Evolutionary conservation across 371 early-diverging fungal species (phyloP), one percentile per base, ranked within the genome.

Genomic region (Batkoa obscura): DNA sequence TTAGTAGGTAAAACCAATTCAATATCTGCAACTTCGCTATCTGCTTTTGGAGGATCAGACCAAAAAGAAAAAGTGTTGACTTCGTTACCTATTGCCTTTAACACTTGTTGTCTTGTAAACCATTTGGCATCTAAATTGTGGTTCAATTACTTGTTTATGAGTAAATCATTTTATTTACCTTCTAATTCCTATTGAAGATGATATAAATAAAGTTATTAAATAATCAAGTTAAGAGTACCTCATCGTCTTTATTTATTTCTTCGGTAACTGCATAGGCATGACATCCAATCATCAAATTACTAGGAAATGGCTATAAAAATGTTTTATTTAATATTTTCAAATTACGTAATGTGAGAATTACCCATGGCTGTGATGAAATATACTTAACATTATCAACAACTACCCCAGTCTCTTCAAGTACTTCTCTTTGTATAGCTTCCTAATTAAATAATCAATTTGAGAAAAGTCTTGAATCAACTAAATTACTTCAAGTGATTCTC

Each of bases 281-380:
- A 59, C 81, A 84, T 0, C 90, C 90, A 37, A 84, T 66, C 84
- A 79, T 81, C 6, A 80, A 63, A 0, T 74, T 71, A 54, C 79
- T 80, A 46, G 81, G 83, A 50, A 79, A 79, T 3, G 83, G 83
- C 42, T 41, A n/a, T 41, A 23, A 23, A 23, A 23, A 23, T 23
- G 23, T 23, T 23, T 23, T 23, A 23, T 23, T 41, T 9, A n/a
- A 41, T 9, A 41, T 41, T 41, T 12, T 9, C 9, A 41, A 41
- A n/a, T 12, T 41, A n/a, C 12, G n/a, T 12, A n/a, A 9, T 41
- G 9, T n/a, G 0, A 12, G 9, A n/a, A 41, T n/a, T 41, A 41
- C 42, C 90, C 91, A 90, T 10, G 90, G 87, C 59, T 90, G 89
- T 1, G 78, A 79, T 17, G 76, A 73, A 60, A 80, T 80, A 60